These are phyloP conservation scores for Tulasnella sp. DNA, from an alignment of 768 basidiomycete genomes.

Conservation along the genomic window DNA sequence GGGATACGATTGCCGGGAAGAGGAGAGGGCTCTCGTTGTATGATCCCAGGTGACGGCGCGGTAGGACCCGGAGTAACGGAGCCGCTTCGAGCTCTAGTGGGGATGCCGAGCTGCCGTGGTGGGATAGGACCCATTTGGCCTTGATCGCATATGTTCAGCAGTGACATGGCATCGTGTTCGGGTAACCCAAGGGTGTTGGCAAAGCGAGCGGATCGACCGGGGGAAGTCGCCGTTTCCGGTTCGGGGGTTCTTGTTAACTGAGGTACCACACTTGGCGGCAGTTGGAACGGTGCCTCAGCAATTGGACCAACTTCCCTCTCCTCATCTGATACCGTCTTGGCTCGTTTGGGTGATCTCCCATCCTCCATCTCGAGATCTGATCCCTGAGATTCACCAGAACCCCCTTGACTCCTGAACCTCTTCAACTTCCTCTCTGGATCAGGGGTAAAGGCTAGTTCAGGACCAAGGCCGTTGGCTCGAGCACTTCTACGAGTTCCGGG, in stretches of 20 bases:
- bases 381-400: constrained; percentile 34
- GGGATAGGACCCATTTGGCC: too few species aligned
- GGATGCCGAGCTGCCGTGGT: too few species aligned
- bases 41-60: too few species aligned
- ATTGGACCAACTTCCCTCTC: neutral
- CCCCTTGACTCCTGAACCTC: constrained; percentile 50
- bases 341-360: constrained; percentile 44
- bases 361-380: constrained; percentile 42
- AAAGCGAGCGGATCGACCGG: constrained; percentile 17
- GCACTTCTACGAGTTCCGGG: constrained; percentile 59
- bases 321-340: constrained; percentile 25
- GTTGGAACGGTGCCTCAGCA: neutral
- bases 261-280: neutral
- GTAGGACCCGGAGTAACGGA: too few species aligned
- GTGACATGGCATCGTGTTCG: neutral
- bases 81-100: too few species aligned
- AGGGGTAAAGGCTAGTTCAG: constrained; percentile 53
- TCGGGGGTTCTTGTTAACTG: constrained; percentile 1
- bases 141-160: neutral
- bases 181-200: constrained; percentile 2
- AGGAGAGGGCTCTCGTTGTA: too few species aligned
- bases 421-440: constrained; percentile 72
- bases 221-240: constrained; percentile 17
- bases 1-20: too few species aligned
- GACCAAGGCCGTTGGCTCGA: constrained; percentile 57